Percentiles rank a stretch among this genome's conserved stretches.
These are phyloP conservation scores for Elongisporangium undulatum DNA, from an alignment of 352 stramenopile genomes.

Conservation along the genomic window DNA sequence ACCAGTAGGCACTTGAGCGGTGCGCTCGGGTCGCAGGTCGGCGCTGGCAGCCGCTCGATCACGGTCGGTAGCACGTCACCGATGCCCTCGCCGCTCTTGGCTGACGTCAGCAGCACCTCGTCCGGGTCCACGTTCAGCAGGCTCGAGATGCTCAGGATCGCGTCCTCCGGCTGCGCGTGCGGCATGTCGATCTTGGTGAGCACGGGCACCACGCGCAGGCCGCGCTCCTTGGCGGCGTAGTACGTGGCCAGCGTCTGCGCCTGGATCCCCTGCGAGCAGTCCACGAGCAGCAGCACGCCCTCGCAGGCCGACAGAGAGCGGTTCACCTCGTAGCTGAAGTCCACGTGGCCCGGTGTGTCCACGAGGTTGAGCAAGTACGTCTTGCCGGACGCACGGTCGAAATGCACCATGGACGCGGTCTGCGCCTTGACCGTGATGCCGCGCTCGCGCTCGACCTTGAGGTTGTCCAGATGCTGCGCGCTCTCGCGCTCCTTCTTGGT, in stretches of 20 bases:
- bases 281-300: constrained; percentile 97
- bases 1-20: constrained; percentile 93
- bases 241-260: constrained; percentile 98
- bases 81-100: constrained; percentile 93
- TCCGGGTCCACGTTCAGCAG: constrained; percentile 92
- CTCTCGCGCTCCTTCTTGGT: constrained; percentile 78
- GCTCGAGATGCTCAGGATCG: constrained; percentile 72
- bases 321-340: constrained; percentile 98
- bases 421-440: constrained; percentile 99
- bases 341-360: constrained; percentile 96
- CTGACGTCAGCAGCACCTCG: constrained; percentile 93
- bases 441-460: constrained; percentile 95
- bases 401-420: constrained; percentile 96
- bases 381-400: constrained; percentile 34
- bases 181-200: constrained; percentile 99
- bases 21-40: constrained; percentile 33
- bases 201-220: constrained; percentile 95
- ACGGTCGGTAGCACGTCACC: constrained; percentile 76
- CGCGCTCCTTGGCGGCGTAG: constrained; percentile 93
- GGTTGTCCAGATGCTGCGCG: constrained; percentile 89
- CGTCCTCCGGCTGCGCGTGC: constrained; percentile 91
- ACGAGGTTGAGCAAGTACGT: constrained; percentile 97
- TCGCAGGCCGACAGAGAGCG: constrained; percentile 95
- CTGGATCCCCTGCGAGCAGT: constrained; percentile 97
- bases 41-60: constrained; percentile 67